A percentile compares a stretch with the other conserved stretches of the same genome.
These are phyloP conservation scores for Lentinus polychrous DNA, from an alignment of 1,284 basidiomycete species.

Conservation along the genomic window DNA sequence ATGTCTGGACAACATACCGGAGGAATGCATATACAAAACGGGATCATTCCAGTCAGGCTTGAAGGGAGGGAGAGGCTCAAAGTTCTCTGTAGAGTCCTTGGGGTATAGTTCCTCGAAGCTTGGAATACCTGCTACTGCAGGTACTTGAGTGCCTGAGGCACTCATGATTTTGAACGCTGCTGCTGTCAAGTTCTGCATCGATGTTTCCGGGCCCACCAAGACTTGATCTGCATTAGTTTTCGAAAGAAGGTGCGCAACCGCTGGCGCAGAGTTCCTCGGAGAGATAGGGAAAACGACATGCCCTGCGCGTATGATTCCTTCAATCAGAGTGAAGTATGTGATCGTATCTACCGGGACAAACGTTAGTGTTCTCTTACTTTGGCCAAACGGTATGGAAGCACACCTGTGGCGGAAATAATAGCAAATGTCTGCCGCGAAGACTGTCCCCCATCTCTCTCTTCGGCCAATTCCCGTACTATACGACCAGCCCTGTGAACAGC, in stretches of 20 bases:
- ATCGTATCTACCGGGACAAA: slow-evolving; percentile 21
- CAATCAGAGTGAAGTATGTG: slow-evolving; percentile 20
- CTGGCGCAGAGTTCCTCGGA: slow-evolving; percentile 31
- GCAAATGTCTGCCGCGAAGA: slow-evolving; percentile 12
- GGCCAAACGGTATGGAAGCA: not conserved
- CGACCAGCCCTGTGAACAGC: slow-evolving; percentile 17
- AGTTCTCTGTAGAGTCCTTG: slow-evolving; percentile 3
- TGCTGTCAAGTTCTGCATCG: slow-evolving; percentile 13
- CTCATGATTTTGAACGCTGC: slow-evolving; percentile 12
- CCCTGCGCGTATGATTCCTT: slow-evolving; percentile 26
- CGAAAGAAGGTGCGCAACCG: slow-evolving; percentile 28
- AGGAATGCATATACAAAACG: slow-evolving; percentile 26
- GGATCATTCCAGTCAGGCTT: slow-evolving; percentile 16
- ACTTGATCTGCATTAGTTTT: slow-evolving; percentile 22
- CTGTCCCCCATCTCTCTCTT: slow-evolving; percentile 3
- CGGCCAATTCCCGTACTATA: slow-evolving; percentile 8
- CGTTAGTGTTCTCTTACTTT: too few species aligned
- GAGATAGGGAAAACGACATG: slow-evolving; percentile 31
- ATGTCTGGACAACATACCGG: slow-evolving; percentile 18
- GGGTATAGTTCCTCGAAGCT: slow-evolving; percentile 17
- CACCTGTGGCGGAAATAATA: slow-evolving; percentile 18
- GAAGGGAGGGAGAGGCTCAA: slow-evolving; percentile 14
- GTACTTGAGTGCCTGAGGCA: slow-evolving; percentile 1
- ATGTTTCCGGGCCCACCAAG: slow-evolving; percentile 19
- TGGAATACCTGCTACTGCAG: slow-evolving; percentile 13